Conservation (phyloP, 306 rosid genomes). For the Mimosa pudica region DNA sequence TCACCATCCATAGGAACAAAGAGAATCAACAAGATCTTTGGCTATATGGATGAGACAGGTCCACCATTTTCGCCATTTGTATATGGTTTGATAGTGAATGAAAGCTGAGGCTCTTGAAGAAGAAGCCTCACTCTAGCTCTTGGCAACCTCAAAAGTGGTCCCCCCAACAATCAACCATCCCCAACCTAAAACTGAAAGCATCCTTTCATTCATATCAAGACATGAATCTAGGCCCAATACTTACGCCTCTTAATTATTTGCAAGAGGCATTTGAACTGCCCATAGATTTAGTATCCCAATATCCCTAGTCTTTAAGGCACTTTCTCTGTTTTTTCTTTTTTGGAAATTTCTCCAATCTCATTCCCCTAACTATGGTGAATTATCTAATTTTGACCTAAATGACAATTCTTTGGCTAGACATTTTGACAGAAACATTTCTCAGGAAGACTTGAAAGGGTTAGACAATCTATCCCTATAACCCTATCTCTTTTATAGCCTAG, state of each 20-base stretch:
- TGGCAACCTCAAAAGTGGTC: constrained; percentile 51
- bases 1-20: constrained; percentile 54
- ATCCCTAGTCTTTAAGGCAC: not conserved
- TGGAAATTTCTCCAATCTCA: not conserved
- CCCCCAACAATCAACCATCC: constrained; percentile 29
- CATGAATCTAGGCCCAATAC: constrained; percentile 24
- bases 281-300: not conserved
- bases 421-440: not conserved
- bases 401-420: not conserved
- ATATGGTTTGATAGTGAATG: constrained; percentile 47
- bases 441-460: not conserved
- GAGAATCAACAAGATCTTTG: constrained; percentile 69
- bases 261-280: not conserved
- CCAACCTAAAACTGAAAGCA: constrained; percentile 38
- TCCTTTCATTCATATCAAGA: constrained; percentile 40
- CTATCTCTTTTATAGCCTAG: not conserved
- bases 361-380: not conserved
- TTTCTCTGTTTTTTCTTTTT: not conserved
- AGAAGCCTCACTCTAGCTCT: constrained; percentile 20
- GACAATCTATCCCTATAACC: not conserved
- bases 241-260: not conserved
- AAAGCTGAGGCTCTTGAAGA: constrained; percentile 37
- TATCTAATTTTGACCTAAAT: not conserved
- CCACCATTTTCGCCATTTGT: constrained; percentile 47
- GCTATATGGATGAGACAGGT: constrained; percentile 50